These are phyloP conservation scores for Colletotrichum scovillei DNA, from an alignment of 2,329 filamentous ascomycete genomes.

Conservation along the genomic window DNA sequence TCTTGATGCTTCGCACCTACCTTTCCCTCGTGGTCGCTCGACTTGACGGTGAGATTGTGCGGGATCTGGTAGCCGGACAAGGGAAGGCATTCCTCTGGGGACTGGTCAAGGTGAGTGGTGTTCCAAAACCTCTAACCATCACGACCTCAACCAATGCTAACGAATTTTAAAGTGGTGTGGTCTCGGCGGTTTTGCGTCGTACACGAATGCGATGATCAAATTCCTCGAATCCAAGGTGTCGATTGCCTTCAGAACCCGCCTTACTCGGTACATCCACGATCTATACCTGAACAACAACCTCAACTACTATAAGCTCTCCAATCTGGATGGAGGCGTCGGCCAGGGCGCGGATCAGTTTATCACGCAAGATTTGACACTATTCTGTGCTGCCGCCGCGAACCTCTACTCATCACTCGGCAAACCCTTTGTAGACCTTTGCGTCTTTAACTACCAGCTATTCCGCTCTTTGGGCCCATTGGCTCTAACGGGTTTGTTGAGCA, in stretches of 20 bases:
- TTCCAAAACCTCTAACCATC: neutral
- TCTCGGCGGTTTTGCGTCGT: constrained; percentile 91
- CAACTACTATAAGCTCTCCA: constrained; percentile 95
- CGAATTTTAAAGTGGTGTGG: constrained; percentile 77
- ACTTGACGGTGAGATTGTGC: constrained; percentile 94
- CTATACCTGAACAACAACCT: constrained; percentile 94
- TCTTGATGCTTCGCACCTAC: constrained; percentile 92
- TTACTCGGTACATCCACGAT: constrained; percentile 97
- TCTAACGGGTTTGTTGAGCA: constrained; percentile 85
- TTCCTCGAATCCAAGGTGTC: constrained; percentile 98
- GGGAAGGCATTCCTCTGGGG: constrained; percentile 90
- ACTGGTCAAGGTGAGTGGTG: constrained; percentile 73
- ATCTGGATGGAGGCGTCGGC: constrained; percentile 91
- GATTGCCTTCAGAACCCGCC: constrained; percentile 93
- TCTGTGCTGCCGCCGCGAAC: constrained; percentile 91
- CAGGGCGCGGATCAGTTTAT: constrained; percentile 97
- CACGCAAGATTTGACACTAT: constrained; percentile 94
- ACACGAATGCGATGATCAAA: constrained; percentile 99
- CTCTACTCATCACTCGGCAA: constrained; percentile 98
- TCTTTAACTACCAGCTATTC: constrained; percentile 98
- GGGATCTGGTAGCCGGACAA: constrained; percentile 95
- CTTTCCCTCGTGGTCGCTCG: constrained; percentile 92
- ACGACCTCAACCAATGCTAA: constrained; percentile 26
- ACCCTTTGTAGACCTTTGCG: constrained; percentile 94
- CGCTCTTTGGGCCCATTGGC: constrained; percentile 90